Base-by-base conservation (phyloP, 108 stramenopile species). In the Stephanodiscus triporus region DNA sequence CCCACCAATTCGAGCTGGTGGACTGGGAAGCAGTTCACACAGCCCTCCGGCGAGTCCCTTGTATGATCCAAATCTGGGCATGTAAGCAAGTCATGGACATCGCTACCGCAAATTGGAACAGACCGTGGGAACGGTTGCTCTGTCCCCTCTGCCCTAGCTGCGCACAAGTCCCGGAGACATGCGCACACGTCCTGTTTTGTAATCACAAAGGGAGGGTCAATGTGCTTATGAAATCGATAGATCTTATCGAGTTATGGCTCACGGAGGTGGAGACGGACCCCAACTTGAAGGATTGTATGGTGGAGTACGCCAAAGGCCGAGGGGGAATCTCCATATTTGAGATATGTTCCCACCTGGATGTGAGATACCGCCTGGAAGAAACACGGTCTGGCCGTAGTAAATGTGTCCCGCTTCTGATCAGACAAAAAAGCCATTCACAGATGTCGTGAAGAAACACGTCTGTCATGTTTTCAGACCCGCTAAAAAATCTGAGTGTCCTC, bases 11-110 rank as follows among this genome's bases (percentile, higher is more conserved):
- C 16, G 50, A 67, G 0, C 23, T 16, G 19, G 50, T 67, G 0
- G 50, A 49, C 8, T 67, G 66, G 66, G 13, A 17, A 8, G 2
- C 27, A 5, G 47, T 3, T 6, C 36, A 20, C 16, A 17, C 16
- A 9, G 32, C 66, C 9, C 22, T 67, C 26, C 2, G 2, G 26
- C 30, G 16, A 29, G 66, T 67, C 1, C 66, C 49, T 2, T 5
- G 49, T 17, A 67, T 67, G 49, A 51, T 67, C 14, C 66, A 67
- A 13, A 32, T 67, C 0, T 67, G 66, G 48, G 66, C 66, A 19
- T 32, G 48, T 29, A 51, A 67, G 20, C 66, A 67, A 26, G 66
- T 67, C 3, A 29, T 36, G 23, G 26, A 30, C 6, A 29, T 67
- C 6, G 22, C 66, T 16, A 9, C 50, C 29, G 53, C 66, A 29